Evolutionary conservation across 257 asterid species (phyloP).

Genomic region (Solanum appendiculatum): DNA sequence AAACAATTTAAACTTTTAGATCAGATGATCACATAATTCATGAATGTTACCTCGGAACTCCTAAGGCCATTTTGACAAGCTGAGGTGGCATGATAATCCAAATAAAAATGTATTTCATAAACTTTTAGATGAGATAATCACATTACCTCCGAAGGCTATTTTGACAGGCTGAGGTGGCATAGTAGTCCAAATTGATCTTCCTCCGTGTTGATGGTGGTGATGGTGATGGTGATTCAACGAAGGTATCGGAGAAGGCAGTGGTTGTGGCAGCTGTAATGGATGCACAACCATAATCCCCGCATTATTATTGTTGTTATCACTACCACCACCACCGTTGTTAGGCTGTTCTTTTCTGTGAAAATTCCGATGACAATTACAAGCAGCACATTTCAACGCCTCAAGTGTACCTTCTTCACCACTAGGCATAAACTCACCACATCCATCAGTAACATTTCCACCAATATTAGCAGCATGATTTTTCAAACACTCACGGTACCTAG

Average conservation of each 20-base stretch:
- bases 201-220: constrained; percentile 24
- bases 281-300: constrained; percentile 27
- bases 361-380: constrained; percentile 81
- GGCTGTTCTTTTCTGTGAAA: constrained; percentile 61
- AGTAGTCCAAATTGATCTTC: constrained; percentile 3
- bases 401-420: constrained; percentile 79
- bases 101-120: background rate
- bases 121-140: background rate
- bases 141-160: constrained; percentile 33
- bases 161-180: constrained; percentile 54
- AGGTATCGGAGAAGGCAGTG: constrained; percentile 35
- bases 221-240: constrained; percentile 11
- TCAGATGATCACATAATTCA: background rate
- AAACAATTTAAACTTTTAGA: background rate
- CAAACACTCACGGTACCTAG: constrained; percentile 63
- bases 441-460: constrained; percentile 90
- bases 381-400: constrained; percentile 85
- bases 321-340: background rate
- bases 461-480: constrained; percentile 87
- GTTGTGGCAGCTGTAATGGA: constrained; percentile 51
- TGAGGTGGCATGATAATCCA: constrained; percentile 29
- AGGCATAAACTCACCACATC: constrained; percentile 98
- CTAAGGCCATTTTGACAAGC: constrained; percentile 50
- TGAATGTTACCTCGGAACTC: background rate
- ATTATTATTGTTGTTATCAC: background rate